Conservation (phyloP, 805 yeast genomes). For the Wickerhamomyces mucosus region DNA sequence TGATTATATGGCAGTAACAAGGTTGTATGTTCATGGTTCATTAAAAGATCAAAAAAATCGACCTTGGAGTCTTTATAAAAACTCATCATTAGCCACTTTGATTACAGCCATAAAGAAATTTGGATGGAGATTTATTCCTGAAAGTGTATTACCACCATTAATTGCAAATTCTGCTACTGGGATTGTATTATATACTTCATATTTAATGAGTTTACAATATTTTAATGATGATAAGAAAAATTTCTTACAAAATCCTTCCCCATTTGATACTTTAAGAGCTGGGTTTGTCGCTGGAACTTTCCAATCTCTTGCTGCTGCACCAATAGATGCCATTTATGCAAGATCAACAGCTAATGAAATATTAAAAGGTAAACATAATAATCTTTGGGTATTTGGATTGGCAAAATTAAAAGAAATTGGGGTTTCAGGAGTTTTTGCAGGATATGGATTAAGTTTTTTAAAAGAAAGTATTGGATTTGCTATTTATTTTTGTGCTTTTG, state of each 20-base stretch:
- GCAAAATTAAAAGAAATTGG: slow-evolving; percentile 68
- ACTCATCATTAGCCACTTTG: slow-evolving; percentile 71
- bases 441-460: slow-evolving; percentile 64
- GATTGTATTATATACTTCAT: slow-evolving; percentile 73
- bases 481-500: slow-evolving; percentile 73
- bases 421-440: slow-evolving; percentile 79
- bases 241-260: slow-evolving; percentile 16
- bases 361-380: slow-evolving; percentile 54
- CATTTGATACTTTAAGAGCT: slow-evolving; percentile 57
- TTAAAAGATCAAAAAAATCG: slow-evolving; percentile 29
- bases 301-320: slow-evolving; percentile 89
- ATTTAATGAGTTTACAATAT: slow-evolving; percentile 44
- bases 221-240: slow-evolving; percentile 19
- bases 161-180: slow-evolving; percentile 89
- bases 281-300: slow-evolving; percentile 82
- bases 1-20: slow-evolving; percentile 67
- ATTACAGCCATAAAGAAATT: slow-evolving; percentile 59
- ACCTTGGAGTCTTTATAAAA: slow-evolving; percentile 46
- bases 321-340: slow-evolving; percentile 83
- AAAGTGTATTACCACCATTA: slow-evolving; percentile 72
- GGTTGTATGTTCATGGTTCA: slow-evolving; percentile 38
- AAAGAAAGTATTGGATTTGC: slow-evolving; percentile 85
- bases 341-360: slow-evolving; percentile 72
- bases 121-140: slow-evolving; percentile 85
- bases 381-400: slow-evolving; percentile 69